Evolutionary conservation across 169 alveolate species (phyloP).

Genomic region (Plasmodium ovale): DNA sequence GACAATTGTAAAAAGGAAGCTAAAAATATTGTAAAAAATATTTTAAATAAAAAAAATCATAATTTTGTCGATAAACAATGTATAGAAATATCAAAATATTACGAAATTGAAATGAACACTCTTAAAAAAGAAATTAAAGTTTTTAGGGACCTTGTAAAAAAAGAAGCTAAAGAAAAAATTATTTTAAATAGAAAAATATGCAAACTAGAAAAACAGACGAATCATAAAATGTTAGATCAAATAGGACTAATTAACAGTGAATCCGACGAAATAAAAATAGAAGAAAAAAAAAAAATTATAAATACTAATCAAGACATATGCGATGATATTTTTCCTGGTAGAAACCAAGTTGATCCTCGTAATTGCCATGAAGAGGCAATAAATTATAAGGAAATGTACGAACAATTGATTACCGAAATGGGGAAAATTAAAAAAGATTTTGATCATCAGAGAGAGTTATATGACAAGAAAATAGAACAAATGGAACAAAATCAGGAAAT

Average conservation of each 20-base stretch:
- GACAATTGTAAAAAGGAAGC: conserved; percentile 73
- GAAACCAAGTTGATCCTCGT: background rate
- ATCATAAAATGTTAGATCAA: too few species aligned
- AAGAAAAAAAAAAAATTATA: background rate
- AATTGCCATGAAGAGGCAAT: background rate
- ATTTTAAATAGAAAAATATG: conserved; percentile 27
- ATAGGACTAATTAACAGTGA: background rate
- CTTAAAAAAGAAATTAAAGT: conserved; percentile 41
- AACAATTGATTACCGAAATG: conserved; percentile 44
- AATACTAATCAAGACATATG: too few species aligned
- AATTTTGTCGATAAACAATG: conserved; percentile 63
- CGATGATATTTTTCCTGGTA: background rate
- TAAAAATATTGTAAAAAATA: conserved; percentile 15
- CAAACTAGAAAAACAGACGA: background rate
- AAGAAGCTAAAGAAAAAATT: conserved; percentile 57
- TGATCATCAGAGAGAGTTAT: conserved; percentile 42
- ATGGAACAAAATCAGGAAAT: conserved; percentile 58
- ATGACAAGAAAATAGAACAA: conserved; percentile 46
- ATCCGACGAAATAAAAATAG: background rate
- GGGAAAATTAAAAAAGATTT: conserved; percentile 53
- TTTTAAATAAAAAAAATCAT: conserved; percentile 44
- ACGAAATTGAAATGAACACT: conserved; percentile 37
- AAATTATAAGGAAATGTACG: conserved; percentile 33
- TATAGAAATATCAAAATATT: conserved; percentile 49
- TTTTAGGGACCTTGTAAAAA: conserved; percentile 53